Percentiles rank a stretch among this genome's conserved stretches.
These are phyloP conservation scores for Euryodendron excelsum DNA, from an alignment of 148 eudicot species.

Conservation along the genomic window DNA sequence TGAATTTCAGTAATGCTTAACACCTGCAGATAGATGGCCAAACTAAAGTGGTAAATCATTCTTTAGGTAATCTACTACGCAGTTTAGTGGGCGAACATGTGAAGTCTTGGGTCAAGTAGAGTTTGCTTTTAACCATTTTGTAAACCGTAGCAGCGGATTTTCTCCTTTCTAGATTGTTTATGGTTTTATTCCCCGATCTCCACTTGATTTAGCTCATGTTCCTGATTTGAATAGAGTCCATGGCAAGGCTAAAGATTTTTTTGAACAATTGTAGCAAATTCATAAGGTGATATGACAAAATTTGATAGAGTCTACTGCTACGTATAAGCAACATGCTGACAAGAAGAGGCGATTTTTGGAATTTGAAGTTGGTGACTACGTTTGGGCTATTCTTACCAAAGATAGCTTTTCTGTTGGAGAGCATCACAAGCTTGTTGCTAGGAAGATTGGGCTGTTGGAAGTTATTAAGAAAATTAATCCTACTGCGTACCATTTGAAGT, in stretches of 20 bases:
- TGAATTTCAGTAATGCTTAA: neutral
- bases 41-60: neutral
- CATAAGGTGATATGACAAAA: no score
- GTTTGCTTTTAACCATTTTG: neutral
- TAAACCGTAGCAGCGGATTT: neutral
- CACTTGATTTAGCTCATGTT: neutral
- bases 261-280: neutral
- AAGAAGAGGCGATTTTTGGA: no score
- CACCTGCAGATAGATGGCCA: neutral
- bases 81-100: neutral
- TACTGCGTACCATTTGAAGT: no score
- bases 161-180: neutral
- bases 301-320: no score
- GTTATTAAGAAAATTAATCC: neutral
- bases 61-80: neutral
- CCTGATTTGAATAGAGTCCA: neutral
- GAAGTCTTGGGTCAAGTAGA: neutral
- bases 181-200: neutral
- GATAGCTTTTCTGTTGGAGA: no score
- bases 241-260: neutral
- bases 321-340: no score
- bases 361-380: no score
- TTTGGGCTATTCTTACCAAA: no score
- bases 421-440: no score
- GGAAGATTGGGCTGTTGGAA: no score